Conservation (phyloP, 2,329 filamentous ascomycete genomes). For the Grosmannia penicillata region DNA sequence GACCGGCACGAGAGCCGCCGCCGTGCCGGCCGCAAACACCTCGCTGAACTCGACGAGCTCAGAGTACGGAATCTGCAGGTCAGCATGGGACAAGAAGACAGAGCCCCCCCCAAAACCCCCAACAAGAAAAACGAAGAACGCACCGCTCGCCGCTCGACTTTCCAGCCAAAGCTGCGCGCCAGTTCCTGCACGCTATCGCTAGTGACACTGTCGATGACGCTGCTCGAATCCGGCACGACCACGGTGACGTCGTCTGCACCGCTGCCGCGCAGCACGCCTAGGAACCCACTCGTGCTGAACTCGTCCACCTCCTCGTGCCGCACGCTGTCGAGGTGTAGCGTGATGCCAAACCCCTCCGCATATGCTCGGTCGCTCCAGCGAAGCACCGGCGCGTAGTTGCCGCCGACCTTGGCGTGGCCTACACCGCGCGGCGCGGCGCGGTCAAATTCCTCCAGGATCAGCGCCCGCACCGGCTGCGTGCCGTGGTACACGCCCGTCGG, state of each 20-base stretch:
- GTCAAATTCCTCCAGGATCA: conserved; percentile 88
- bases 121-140: no score
- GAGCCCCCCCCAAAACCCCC: neutral
- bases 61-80: conserved; percentile 42
- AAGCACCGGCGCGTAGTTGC: conserved; percentile 89
- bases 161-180: conserved; percentile 66
- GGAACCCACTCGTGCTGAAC: conserved; percentile 89
- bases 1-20: conserved; percentile 81
- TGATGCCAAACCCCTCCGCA: conserved; percentile 81
- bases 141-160: conserved; percentile 60
- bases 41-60: conserved; percentile 47
- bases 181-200: conserved; percentile 66
- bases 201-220: conserved; percentile 78
- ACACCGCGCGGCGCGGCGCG: conserved; percentile 84
- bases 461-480: conserved; percentile 66
- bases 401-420: conserved; percentile 83
- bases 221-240: conserved; percentile 75
- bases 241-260: conserved; percentile 47
- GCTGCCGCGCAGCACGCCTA: conserved; percentile 51
- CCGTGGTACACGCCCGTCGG: conserved; percentile 94
- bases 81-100: neutral
- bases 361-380: conserved; percentile 73
- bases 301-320: conserved; percentile 80
- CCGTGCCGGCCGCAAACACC: conserved; percentile 84
- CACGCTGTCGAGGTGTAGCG: conserved; percentile 78